Evolutionary conservation across 2,329 filamentous ascomycete species (phyloP).

Genomic region (Neoarthrinium moseri): DNA sequence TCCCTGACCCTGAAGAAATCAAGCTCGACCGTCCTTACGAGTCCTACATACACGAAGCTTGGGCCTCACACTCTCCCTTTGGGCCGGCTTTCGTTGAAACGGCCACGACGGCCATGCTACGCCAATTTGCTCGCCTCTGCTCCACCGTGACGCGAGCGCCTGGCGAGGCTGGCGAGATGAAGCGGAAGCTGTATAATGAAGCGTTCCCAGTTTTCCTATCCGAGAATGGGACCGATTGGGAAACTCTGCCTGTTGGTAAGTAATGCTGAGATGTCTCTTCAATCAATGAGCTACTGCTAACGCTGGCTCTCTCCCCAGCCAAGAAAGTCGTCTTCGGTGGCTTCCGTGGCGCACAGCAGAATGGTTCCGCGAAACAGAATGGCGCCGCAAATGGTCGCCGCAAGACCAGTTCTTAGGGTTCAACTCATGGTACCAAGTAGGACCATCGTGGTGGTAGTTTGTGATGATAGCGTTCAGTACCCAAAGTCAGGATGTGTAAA

Average conservation of each 20-base stretch:
- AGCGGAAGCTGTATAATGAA: neutral
- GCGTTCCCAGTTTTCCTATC: neutral
- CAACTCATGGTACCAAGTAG: too few species aligned
- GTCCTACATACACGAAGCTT: constrained; percentile 42
- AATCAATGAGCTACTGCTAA: neutral
- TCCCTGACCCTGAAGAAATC: constrained; percentile 50
- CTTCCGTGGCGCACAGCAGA: too few species aligned
- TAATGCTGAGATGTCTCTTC: neutral
- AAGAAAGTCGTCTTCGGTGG: neutral
- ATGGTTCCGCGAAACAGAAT: too few species aligned
- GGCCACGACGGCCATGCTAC: neutral
- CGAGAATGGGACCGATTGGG: neutral
- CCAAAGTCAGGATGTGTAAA: too few species aligned
- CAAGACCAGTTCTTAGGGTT: too few species aligned
- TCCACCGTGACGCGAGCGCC: neutral
- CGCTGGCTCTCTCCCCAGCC: neutral
- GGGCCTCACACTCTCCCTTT: neutral
- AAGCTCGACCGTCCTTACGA: constrained; percentile 47
- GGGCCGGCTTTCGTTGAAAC: neutral
- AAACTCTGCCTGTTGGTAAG: neutral
- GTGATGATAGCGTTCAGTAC: too few species aligned
- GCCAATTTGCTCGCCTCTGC: neutral
- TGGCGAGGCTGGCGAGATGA: neutral
- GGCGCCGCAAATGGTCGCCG: too few species aligned
- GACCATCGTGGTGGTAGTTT: too few species aligned